Evolutionary conservation across 768 basidiomycete genomes (phyloP), one percentile per base, ranked within the genome.

Genomic region (Phanerochaete sordida): DNA sequence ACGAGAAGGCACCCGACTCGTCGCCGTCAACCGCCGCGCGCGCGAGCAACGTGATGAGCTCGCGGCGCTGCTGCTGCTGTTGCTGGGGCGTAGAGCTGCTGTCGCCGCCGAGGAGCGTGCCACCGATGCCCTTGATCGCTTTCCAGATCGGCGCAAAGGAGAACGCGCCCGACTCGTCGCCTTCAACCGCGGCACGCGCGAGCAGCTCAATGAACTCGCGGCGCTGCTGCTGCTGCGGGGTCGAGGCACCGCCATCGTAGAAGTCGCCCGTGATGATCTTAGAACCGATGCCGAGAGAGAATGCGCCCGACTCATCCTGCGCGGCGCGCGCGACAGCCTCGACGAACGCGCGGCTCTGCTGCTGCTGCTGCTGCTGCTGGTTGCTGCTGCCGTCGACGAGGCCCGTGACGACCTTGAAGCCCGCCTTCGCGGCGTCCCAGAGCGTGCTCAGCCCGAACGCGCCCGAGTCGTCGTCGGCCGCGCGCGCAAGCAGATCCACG

Each of bases 321-420:
- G 24, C 52, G 3, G 12, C 28, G 46, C 44, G 56, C 9, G 56
- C 26, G 19, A 47, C 43, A 13, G 48, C n/a, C 24, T 57, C 56
- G 28, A 57, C n/a, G 56, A 57, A 21, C 45, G 47, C 56, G 46
- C 56, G 56, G n/a, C 30, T 47, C 19, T 57, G 31, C 44, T 52
- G 35, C 13, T 54, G 33, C 35, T 58, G 16, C 27, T 51, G 48
- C 49, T 58, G 35, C 48, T 30, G 28, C 3, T 33, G 27, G 19
- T 48, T 48, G 44, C 16, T 48, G 51, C 23, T 53, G n/a, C 51
- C 51, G n/a, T 30, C 51, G n/a, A 53, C 9, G 51, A 53, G 8
- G 11, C 9, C 31, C 51, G 31, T 37, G 28, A 13, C 51, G 51
- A 33, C 51, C 2, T 53, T n/a, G 31, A 53, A 53, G 31, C 31